These are phyloP conservation scores for Leccinum glutinopallens DNA, from an alignment of 1,284 basidiomycete genomes.

Conservation along the genomic window DNA sequence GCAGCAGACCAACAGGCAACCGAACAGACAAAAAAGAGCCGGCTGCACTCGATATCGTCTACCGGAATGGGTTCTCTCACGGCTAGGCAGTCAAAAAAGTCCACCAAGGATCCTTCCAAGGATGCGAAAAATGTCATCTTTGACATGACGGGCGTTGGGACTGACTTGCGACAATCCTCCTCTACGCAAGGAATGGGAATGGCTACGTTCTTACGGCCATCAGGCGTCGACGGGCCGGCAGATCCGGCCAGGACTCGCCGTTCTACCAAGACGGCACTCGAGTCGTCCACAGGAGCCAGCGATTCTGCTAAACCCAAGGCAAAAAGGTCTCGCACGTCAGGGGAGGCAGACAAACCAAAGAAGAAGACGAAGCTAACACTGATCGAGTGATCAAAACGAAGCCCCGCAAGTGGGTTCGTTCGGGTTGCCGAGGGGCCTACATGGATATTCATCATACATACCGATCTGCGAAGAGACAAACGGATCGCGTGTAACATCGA, in stretches of 20 bases:
- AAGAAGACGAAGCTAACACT: conserved; percentile 32
- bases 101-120: conserved; percentile 35
- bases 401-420: conserved; percentile 20
- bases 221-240: conserved; percentile 25
- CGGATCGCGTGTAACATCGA: conserved; percentile 19
- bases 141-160: conserved; percentile 50
- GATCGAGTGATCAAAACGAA: conserved; percentile 30
- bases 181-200: conserved; percentile 14
- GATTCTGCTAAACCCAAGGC: conserved; percentile 15
- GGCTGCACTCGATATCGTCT: conserved; percentile 27
- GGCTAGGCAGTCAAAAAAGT: conserved; percentile 27
- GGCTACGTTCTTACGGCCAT: conserved; percentile 25
- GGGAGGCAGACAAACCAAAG: conserved; percentile 22
- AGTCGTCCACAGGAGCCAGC: conserved; percentile 14
- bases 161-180: conserved; percentile 40
- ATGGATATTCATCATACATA: conserved; percentile 14
- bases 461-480: conserved; percentile 25
- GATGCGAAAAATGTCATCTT: conserved; percentile 54
- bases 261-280: conserved; percentile 11
- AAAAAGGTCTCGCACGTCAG: conserved; percentile 25
- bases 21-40: conserved; percentile 21
- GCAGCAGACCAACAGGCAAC: conserved; percentile 11
- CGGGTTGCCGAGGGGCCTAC: conserved; percentile 26
- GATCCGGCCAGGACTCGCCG: conserved; percentile 13
- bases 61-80: conserved; percentile 26